Evolutionary conservation across 2,329 filamentous ascomycete species (phyloP), one percentile per base, ranked within the genome.

Genomic region (Sarocladiaceae sp.): DNA sequence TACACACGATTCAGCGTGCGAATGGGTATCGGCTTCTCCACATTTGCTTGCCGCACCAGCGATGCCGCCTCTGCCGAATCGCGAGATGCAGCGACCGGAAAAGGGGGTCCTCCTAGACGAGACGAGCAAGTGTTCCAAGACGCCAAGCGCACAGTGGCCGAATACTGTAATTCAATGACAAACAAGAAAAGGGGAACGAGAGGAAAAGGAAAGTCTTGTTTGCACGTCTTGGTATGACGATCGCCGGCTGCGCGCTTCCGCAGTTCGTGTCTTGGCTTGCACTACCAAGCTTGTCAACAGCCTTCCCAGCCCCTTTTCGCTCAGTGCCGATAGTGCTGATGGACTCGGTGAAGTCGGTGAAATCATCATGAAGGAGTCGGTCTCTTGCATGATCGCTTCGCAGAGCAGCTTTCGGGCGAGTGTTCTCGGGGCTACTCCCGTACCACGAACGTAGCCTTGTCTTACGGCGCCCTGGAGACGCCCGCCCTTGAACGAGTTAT

Each of bases 11-110:
- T 26, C 40, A 44, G 22, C 25, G 12, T 23, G n/a, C n/a, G n/a
- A 5, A 44, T 22, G 17, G 4, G 33, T 36, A n/a, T n/a, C 4
- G 28, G 17, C 12, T 7, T 7, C 17, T 28, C 40, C 40, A 7
- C 40, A 44, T 23, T 11, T 4, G 17, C 17, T 28, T 23, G 12
- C 37, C 18, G 37, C 37, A 40, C 37, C 37, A 44, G 23, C 22
- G 40, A n/a, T 44, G 40, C 40, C 40, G 40, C 40, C 40, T 44
- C 40, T 44, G 40, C 40, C 40, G 40, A n/a, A 44, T 26, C 17
- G 40, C 40, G 20, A 44, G 6, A 3, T 6, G n/a, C 35, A 11
- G 35, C 8, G 35, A 10, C 35, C n/a, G n/a, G 18, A 37, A 37
- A 5, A 36, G 33, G 33, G 18, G 33, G 33, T 12, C 18, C 33